Conservation (phyloP, 139 green algal species). For the Coelastrella sp. region DNA sequence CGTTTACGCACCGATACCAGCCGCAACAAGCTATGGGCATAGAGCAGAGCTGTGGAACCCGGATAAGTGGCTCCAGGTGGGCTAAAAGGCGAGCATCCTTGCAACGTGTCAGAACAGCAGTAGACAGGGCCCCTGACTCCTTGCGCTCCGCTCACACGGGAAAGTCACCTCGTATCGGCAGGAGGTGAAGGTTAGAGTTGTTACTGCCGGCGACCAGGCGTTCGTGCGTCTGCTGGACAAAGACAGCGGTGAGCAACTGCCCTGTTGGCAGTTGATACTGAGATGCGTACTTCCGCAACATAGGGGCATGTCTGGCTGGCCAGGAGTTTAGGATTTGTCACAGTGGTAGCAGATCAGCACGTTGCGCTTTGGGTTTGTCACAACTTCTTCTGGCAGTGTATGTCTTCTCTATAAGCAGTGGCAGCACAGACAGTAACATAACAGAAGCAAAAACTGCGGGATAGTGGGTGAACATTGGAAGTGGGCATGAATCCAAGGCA, state of each 20-base stretch:
- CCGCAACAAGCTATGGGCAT: conserved; percentile 70
- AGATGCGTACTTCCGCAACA: neutral
- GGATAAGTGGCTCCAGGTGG: conserved; percentile 77
- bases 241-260: conserved; percentile 45
- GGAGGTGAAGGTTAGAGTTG: conserved; percentile 49
- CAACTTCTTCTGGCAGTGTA: too few relatives aligned
- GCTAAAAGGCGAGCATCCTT: neutral
- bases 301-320: neutral
- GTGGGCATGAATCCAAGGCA: neutral
- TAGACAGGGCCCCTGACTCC: neutral
- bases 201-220: conserved; percentile 37
- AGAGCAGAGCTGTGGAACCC: conserved; percentile 81
- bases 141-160: neutral
- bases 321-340: neutral
- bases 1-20: conserved; percentile 72
- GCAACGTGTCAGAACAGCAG: neutral
- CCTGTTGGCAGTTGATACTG: neutral
- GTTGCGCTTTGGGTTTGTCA: too few relatives aligned
- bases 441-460: neutral
- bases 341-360: neutral
- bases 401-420: too few relatives aligned
- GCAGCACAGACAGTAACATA: neutral
- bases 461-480: too few relatives aligned
- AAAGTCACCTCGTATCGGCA: neutral
- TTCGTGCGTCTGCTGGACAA: conserved; percentile 43